Evolutionary conservation across 2,329 filamentous ascomycete genomes (phyloP).

Genomic region (Colletotrichum zoysiae): DNA sequence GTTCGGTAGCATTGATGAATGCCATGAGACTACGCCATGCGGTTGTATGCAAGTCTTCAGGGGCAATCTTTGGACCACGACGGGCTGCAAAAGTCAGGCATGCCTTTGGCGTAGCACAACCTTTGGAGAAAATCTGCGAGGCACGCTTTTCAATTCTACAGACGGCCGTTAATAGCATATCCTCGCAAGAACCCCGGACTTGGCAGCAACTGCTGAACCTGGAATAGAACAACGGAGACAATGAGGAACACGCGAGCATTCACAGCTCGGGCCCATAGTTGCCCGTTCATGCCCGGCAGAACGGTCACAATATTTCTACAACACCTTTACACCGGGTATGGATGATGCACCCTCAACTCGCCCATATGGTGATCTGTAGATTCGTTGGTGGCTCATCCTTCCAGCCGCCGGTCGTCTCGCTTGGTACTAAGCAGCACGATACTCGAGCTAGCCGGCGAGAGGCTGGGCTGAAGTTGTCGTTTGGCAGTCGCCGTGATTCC

Average conservation of each 20-base stretch:
- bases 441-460: neutral
- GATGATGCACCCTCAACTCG: neutral
- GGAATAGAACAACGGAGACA: neutral
- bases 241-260: conserved; percentile 5
- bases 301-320: conserved; percentile 23
- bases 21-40: neutral
- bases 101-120: too few species aligned
- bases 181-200: neutral
- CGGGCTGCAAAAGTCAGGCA: neutral
- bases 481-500: neutral
- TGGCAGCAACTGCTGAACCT: neutral
- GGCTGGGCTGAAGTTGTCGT: neutral
- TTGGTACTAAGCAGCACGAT: neutral
- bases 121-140: neutral
- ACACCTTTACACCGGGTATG: neutral
- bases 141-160: neutral
- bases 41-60: neutral
- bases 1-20: conserved; percentile 1
- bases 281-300: conserved; percentile 19
- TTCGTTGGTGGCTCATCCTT: neutral
- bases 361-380: neutral
- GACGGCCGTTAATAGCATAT: neutral
- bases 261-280: conserved; percentile 9
- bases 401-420: neutral
- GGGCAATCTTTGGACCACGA: neutral